These are phyloP conservation scores for Aegilops speltoides DNA, from an alignment of 176 grass and related monocot genomes.

Conservation along the genomic window DNA sequence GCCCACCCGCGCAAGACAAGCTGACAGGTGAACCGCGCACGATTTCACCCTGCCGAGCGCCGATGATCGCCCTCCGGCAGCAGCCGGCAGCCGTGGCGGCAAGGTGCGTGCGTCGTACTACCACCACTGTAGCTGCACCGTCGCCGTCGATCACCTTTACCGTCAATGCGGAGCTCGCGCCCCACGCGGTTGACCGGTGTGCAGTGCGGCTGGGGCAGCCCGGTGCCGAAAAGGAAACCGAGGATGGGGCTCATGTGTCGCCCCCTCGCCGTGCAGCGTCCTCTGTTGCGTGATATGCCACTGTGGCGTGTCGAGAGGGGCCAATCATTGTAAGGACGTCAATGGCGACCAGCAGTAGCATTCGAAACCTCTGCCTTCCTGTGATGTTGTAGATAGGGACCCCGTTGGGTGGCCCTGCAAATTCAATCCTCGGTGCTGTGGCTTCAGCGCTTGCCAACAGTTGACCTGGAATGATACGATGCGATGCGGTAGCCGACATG, in stretches of 20 bases:
- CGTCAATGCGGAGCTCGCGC: neutral
- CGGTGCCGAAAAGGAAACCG: conserved; percentile 21
- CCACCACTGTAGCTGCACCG: neutral
- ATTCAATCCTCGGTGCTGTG: neutral
- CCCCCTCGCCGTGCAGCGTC: neutral
- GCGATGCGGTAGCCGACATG: neutral
- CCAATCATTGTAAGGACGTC: conserved; percentile 16
- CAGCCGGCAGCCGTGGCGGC: neutral
- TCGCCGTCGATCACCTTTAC: neutral
- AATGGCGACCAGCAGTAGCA: conserved; percentile 22
- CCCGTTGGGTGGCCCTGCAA: neutral
- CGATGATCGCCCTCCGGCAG: neutral
- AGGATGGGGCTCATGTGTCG: neutral
- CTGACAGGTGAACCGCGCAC: neutral
- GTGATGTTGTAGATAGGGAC: neutral
- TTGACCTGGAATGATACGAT: neutral
- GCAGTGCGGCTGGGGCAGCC: neutral
- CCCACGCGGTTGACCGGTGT: neutral
- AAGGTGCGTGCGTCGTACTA: neutral
- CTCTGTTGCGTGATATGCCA: neutral
- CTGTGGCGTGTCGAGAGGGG: conserved; percentile 14
- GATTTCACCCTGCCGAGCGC: neutral
- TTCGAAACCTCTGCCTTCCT: neutral
- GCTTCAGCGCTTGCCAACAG: neutral
- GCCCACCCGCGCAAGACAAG: neutral